Evolutionary conservation across 129 eudicot species (phyloP).

Genomic region (Pseudognaphalium luteoalbum): DNA sequence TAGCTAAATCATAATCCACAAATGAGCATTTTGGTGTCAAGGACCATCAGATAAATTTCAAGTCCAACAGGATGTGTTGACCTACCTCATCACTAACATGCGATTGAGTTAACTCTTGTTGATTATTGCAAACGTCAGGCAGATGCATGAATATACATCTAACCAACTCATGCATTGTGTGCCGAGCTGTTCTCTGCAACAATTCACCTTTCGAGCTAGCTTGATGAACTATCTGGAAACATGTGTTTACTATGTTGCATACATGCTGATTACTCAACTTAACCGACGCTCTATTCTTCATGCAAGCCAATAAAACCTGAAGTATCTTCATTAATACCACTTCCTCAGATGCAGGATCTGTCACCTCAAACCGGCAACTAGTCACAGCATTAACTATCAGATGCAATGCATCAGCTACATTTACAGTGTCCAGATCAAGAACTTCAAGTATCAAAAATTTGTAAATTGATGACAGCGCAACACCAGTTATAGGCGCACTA

Average conservation of each 20-base stretch:
- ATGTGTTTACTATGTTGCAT: constrained; percentile 83
- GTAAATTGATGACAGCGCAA: constrained; percentile 85
- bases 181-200: constrained; percentile 84
- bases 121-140: constrained; percentile 55
- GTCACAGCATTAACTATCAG: constrained; percentile 80
- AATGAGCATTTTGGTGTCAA: constrained; percentile 12
- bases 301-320: constrained; percentile 87
- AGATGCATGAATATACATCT: constrained; percentile 81
- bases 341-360: constrained; percentile 96
- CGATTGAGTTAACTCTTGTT: constrained; percentile 36
- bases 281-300: constrained; percentile 79
- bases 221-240: constrained; percentile 92
- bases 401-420: constrained; percentile 73
- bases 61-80: constrained; percentile 2
- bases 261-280: constrained; percentile 91
- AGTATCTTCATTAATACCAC: constrained; percentile 88
- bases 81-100: constrained; percentile 36
- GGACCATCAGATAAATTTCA: constrained; percentile 2
- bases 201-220: constrained; percentile 82
- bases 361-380: constrained; percentile 90
- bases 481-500: constrained; percentile 89
- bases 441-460: constrained; percentile 78
- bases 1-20: constrained; percentile 17
- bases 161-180: constrained; percentile 85
- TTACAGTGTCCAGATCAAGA: constrained; percentile 61